Evolutionary conservation across 2,329 filamentous ascomycete species (phyloP).

Genomic region (Pseudogymnoascus sp.): DNA sequence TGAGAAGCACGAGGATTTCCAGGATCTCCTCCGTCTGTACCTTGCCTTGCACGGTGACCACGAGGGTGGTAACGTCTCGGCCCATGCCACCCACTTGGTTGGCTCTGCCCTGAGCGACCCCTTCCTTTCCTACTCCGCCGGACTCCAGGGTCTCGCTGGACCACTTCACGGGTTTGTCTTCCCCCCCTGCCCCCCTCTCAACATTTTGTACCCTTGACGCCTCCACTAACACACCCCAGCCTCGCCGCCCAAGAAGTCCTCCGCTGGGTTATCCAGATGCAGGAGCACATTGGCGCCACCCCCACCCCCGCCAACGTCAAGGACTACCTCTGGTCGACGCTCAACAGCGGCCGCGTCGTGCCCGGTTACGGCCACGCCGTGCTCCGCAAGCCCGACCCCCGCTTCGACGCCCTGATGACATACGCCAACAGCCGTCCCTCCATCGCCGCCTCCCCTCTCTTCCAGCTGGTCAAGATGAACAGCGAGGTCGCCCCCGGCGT

Average conservation of each 20-base stretch:
- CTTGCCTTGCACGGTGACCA: slow-evolving; percentile 96
- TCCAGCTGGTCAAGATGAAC: slow-evolving; percentile 90
- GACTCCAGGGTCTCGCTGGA: slow-evolving; percentile 90
- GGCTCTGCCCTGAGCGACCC: slow-evolving; percentile 90
- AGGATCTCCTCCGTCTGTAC: slow-evolving; percentile 88
- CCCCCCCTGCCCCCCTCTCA: background rate
- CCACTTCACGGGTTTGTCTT: slow-evolving; percentile 64
- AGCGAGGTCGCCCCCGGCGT: slow-evolving; percentile 84
- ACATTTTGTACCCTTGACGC: background rate
- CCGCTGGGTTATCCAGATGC: slow-evolving; percentile 95
- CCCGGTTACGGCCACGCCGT: slow-evolving; percentile 95
- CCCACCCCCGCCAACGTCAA: slow-evolving; percentile 77
- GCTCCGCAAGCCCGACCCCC: slow-evolving; percentile 90
- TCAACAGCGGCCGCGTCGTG: slow-evolving; percentile 89
- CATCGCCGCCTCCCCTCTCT: slow-evolving; percentile 80
- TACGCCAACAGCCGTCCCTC: slow-evolving; percentile 79
- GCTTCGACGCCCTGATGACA: slow-evolving; percentile 94
- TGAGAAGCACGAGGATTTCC: slow-evolving; percentile 83
- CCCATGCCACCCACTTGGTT: slow-evolving; percentile 89
- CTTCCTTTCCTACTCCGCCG: slow-evolving; percentile 92
- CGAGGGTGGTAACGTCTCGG: slow-evolving; percentile 95
- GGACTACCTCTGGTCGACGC: slow-evolving; percentile 83
- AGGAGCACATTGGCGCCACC: slow-evolving; percentile 68
- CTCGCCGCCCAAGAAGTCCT: slow-evolving; percentile 95
- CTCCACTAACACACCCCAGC: background rate